These are phyloP conservation scores for Talaromyces borbonicus DNA, from an alignment of 495 filamentous ascomycete genomes.

Conservation along the genomic window DNA sequence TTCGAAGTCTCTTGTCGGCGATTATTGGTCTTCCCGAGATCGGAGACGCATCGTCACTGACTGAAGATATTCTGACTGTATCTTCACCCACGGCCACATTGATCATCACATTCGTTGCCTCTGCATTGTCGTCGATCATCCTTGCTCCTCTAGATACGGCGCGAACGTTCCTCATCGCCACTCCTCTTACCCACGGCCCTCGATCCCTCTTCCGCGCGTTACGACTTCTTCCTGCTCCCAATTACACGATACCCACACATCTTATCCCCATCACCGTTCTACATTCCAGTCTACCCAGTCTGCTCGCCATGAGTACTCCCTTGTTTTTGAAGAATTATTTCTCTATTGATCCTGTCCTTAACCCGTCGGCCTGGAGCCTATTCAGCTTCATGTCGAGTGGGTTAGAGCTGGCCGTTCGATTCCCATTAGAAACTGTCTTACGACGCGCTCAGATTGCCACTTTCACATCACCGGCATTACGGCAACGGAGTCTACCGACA, in stretches of 20 bases:
- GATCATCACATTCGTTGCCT: slow-evolving; percentile 70
- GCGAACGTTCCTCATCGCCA: slow-evolving; percentile 78
- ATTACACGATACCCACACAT: slow-evolving; percentile 56
- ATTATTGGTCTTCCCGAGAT: slow-evolving; percentile 76
- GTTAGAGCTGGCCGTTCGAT: slow-evolving; percentile 70
- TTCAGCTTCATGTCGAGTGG: slow-evolving; percentile 66
- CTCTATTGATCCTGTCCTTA: slow-evolving; percentile 69
- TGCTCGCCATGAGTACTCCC: slow-evolving; percentile 70
- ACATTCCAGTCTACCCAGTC: slow-evolving; percentile 68
- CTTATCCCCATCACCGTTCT: slow-evolving; percentile 78
- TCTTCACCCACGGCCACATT: slow-evolving; percentile 65
- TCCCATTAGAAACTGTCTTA: slow-evolving; percentile 87
- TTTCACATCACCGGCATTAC: slow-evolving; percentile 36
- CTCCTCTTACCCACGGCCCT: slow-evolving; percentile 59
- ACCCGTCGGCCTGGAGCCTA: slow-evolving; percentile 68
- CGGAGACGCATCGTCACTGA: slow-evolving; percentile 43
- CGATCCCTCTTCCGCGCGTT: slow-evolving; percentile 66
- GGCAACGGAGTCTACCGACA: slow-evolving; percentile 41
- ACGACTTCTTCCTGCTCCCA: slow-evolving; percentile 56
- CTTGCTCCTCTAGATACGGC: slow-evolving; percentile 83
- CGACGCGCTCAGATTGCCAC: slow-evolving; percentile 76
- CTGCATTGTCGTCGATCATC: slow-evolving; percentile 66
- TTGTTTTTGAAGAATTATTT: slow-evolving; percentile 71
- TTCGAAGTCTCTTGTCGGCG: slow-evolving; percentile 71
- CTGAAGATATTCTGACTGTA: slow-evolving; percentile 54